Conservation (phyloP, 1,284 basidiomycete species). For the Apiotrichum porosum region DNA sequence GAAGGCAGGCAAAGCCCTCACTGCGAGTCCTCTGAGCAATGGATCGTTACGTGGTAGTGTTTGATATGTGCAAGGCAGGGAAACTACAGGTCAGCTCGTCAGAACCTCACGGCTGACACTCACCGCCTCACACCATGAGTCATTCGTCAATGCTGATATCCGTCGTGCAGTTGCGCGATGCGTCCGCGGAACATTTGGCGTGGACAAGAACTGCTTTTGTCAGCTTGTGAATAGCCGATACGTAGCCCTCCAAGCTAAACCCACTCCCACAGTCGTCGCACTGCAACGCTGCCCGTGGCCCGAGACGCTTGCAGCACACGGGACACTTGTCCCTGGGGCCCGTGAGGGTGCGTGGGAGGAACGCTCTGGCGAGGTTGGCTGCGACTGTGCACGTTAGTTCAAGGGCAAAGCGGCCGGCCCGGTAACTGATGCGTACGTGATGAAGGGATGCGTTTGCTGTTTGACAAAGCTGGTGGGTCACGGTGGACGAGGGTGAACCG, state of each 20-base stretch:
- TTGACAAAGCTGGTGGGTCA: not conserved
- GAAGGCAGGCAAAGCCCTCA: too few species aligned
- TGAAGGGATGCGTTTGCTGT: not conserved
- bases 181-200: not conserved
- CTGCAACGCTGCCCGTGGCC: constrained; percentile 2
- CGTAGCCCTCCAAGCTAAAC: not conserved
- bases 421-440: too few species aligned
- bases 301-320: constrained; percentile 3
- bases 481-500: constrained; percentile 1
- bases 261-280: constrained; percentile 12
- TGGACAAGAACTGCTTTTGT: not conserved
- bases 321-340: constrained; percentile 1
- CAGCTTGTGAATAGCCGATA: not conserved
- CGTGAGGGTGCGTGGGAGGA: not conserved
- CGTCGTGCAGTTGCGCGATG: not conserved
- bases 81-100: too few species aligned
- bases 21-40: too few species aligned
- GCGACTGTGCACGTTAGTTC: constrained; percentile 1
- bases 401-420: not conserved
- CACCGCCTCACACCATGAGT: too few species aligned
- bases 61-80: too few species aligned
- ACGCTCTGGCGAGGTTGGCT: not conserved
- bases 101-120: too few species aligned
- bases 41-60: too few species aligned
- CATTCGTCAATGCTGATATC: too few species aligned